phyloP scores from a whole-genome alignment of 2,329 filamentous ascomycete species.

The Ambrosiella cleistominuta region DNA sequence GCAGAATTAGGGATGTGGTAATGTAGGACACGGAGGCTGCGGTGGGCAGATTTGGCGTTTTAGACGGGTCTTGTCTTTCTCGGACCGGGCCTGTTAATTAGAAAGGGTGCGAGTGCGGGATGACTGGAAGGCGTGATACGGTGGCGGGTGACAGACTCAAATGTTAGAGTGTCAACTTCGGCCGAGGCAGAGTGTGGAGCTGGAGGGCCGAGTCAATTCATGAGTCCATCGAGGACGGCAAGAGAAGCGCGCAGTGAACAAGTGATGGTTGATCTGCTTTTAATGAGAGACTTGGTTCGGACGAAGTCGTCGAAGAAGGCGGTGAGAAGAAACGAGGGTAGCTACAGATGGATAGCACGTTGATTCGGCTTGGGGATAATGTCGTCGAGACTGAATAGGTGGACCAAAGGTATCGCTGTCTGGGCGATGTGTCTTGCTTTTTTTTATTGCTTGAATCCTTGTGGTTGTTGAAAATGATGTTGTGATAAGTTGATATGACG shows the following conservation, averaged over 20 bases:
- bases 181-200: neutral
- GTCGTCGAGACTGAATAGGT: neutral
- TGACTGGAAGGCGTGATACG: neutral
- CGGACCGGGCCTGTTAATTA: too few species aligned
- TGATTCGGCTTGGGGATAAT: neutral
- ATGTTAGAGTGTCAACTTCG: neutral
- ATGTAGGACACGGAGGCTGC: neutral
- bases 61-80: slow-evolving; percentile 1
- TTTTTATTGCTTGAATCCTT: too few species aligned
- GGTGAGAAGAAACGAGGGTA: neutral
- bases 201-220: neutral
- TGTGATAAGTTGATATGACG: too few species aligned
- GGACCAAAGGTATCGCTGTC: too few species aligned
- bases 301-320: neutral
- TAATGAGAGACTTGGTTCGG: slow-evolving; percentile 2
- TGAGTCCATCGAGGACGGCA: neutral
- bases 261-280: neutral
- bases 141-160: neutral
- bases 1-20: neutral
- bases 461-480: too few species aligned
- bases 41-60: slow-evolving; percentile 1
- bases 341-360: neutral
- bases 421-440: too few species aligned
- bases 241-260: neutral
- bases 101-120: neutral